Evolutionary conservation across 257 asterid genomes (phyloP), one percentile per base, ranked within the genome.

Genomic region (Rehmannia glutinosa): DNA sequence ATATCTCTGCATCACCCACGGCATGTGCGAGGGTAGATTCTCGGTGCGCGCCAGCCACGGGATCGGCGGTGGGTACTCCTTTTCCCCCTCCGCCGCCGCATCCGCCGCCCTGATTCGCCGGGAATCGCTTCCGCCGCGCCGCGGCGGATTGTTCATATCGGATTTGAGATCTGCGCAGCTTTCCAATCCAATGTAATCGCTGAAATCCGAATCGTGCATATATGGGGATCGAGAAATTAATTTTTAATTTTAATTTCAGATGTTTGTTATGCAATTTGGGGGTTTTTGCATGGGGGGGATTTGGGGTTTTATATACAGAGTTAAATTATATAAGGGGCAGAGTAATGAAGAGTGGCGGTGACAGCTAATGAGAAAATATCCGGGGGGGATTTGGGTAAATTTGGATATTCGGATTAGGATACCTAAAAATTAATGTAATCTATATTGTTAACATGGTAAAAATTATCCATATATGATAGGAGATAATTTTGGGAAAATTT

Each of bases 61-160:
- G 19, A 91, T 73, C 62, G 91, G 92, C 66, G 97, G 98, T 0
- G 97, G 97, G 45, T 70, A 80, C 12, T 72, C 76, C 55, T 16
- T 73, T 13, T 59, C 74, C 43, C 15, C 62, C 51, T 17, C 66
- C 62, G 53, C 52, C 28, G 17, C 51, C 42, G 20, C n/a, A n/a
- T 2, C 60, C 70, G 55, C 66, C 45, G 17, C 12, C 35, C 8
- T 8, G 4, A 33, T n/a, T 10, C 62, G 12, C 49, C 76, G 56
- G 51, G 42, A 17, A 47, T 9, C 32, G 17, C 21, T 50, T 2
- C 28, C 65, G 9, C 71, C 30, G 55, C 66, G 38, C n/a, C n/a
- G 57, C 15, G 27, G 74, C 33, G 61, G 24, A n/a, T n/a, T n/a
- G 21, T 49, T 63, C 8, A 73, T 20, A 27, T 74, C 82, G 7